Evolutionary conservation across 1,139 yeast species (phyloP).

Genomic region (Magnusiomyces magnusii): DNA sequence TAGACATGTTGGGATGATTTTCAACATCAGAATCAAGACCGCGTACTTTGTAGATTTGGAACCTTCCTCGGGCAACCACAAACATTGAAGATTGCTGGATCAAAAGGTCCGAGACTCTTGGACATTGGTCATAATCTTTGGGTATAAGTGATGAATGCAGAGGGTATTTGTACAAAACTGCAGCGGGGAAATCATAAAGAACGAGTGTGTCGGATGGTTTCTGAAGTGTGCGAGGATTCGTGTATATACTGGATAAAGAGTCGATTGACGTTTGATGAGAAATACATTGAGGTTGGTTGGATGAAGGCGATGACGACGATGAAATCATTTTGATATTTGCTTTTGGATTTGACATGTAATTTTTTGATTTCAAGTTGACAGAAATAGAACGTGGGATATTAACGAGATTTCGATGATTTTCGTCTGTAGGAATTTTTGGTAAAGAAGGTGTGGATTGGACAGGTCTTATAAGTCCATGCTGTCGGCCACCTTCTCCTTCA

Average conservation of each 20-base stretch:
- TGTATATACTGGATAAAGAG: not conserved
- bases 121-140: constrained; percentile 10
- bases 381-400: not conserved
- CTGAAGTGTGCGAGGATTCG: not conserved
- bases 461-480: not conserved
- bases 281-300: not conserved
- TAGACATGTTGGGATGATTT: not conserved
- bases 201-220: constrained; percentile 6
- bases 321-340: not conserved
- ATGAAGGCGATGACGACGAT: too few relatives aligned
- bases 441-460: not conserved
- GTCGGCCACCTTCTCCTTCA: too few relatives aligned
- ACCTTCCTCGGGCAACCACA: constrained; percentile 40
- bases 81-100: constrained; percentile 5
- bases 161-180: constrained; percentile 11
- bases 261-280: not conserved
- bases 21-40: constrained; percentile 29
- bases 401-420: not conserved
- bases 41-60: constrained; percentile 58
- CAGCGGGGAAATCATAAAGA: constrained; percentile 16
- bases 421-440: not conserved
- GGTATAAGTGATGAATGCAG: constrained; percentile 1
- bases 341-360: not conserved
- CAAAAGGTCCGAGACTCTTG: constrained; percentile 5
- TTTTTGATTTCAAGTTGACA: not conserved